Conservation (phyloP, 2,329 filamentous ascomycete species). For the Sclerotinia nivalis region DNA sequence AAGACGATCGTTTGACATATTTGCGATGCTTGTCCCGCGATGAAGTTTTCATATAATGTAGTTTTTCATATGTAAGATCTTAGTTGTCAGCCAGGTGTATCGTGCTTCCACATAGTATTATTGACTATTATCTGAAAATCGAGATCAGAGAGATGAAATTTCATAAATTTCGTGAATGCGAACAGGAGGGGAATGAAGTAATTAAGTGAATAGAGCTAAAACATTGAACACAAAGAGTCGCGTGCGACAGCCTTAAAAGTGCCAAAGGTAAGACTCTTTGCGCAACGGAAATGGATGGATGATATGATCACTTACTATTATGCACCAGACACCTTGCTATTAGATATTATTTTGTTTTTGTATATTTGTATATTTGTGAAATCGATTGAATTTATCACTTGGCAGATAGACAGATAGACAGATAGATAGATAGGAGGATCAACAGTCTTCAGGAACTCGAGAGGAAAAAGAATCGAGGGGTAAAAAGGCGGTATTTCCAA, state of each 20-base stretch:
- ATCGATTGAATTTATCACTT: not conserved
- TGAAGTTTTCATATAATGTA: not conserved
- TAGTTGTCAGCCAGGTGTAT: not conserved
- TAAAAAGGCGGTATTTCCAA: constrained; percentile 6
- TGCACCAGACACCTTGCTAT: not conserved
- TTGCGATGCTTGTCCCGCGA: not conserved
- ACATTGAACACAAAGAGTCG: constrained; percentile 11
- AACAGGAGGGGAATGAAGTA: not conserved
- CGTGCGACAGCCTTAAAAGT: constrained; percentile 5
- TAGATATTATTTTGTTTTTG: not conserved
- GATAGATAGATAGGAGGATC: not conserved
- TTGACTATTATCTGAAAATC: constrained; percentile 3
- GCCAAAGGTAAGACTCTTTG: constrained; percentile 9
- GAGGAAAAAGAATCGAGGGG: not conserved
- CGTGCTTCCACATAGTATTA: too few species aligned
- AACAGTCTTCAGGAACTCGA: too few species aligned
- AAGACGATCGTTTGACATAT: constrained; percentile 26
- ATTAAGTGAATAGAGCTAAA: not conserved
- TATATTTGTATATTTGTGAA: not conserved
- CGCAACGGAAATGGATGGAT: constrained; percentile 9
- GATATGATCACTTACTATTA: constrained; percentile 12
- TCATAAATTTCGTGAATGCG: not conserved
- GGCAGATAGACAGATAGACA: not conserved
- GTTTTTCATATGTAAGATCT: not conserved
- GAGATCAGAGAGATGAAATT: not conserved